phyloP scores from a whole-genome alignment of 1,139 yeast genomes.

The Geotrichum europaeum region DNA sequence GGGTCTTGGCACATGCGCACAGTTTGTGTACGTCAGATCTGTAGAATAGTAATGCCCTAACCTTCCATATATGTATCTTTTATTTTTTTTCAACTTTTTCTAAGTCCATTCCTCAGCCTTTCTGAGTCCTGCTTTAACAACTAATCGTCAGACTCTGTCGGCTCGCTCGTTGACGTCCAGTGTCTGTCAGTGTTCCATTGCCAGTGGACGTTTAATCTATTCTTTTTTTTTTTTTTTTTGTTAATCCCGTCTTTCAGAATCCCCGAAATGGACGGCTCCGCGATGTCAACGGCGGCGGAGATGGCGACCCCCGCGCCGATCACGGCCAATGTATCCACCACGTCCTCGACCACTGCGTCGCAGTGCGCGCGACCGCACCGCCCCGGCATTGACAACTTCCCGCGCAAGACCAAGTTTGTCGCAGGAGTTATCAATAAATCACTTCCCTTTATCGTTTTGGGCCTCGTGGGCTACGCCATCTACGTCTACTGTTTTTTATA shows the following conservation, averaged over 20 bases:
- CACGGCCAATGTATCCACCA: not conserved
- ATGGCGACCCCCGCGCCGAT: not conserved
- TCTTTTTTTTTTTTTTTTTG: too few relatives aligned
- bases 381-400: not conserved
- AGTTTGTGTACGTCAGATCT: not conserved
- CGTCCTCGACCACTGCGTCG: not conserved
- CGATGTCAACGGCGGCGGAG: not conserved
- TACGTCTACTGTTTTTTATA: conserved; percentile 36
- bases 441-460: conserved; percentile 26
- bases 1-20: not conserved
- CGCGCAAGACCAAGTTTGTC: not conserved
- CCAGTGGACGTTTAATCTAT: not conserved
- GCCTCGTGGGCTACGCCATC: conserved; percentile 29
- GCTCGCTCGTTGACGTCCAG: not conserved
- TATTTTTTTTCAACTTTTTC: not conserved
- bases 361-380: not conserved
- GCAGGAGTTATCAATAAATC: not conserved
- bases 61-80: not conserved
- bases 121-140: not conserved
- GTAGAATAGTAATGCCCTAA: not conserved
- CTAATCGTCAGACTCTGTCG: not conserved
- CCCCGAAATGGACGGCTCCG: not conserved
- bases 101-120: not conserved
- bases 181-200: not conserved
- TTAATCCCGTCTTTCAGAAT: not conserved